These are phyloP conservation scores for Trichoderma gamsii DNA, from an alignment of 495 filamentous ascomycete genomes.

Conservation along the genomic window DNA sequence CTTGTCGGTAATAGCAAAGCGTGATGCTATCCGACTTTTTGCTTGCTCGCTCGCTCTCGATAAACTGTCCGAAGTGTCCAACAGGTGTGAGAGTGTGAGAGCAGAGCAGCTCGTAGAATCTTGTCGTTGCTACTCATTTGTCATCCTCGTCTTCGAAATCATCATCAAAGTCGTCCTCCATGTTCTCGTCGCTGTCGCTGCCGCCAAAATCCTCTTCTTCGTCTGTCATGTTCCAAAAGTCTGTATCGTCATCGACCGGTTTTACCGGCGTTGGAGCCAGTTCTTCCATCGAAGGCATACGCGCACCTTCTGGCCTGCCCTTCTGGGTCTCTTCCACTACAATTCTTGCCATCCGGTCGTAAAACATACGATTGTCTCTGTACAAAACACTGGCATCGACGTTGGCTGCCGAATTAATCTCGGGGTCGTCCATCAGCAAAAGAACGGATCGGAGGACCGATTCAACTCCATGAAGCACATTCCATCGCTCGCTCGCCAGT, in stretches of 20 bases:
- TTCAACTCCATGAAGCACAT: slow-evolving; percentile 85
- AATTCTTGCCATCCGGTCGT: slow-evolving; percentile 60
- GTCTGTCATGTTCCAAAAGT: slow-evolving; percentile 80
- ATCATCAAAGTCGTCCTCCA: slow-evolving; percentile 44
- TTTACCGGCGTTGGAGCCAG: slow-evolving; percentile 57
- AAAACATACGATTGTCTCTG: slow-evolving; percentile 60
- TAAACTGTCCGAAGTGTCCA: neutral
- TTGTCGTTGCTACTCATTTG: slow-evolving; percentile 14
- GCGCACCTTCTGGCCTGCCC: slow-evolving; percentile 75
- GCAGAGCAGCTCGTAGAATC: neutral
- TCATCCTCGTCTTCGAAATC: slow-evolving; percentile 49
- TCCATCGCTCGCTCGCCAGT: slow-evolving; percentile 82
- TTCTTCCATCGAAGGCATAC: slow-evolving; percentile 68
- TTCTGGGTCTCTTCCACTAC: slow-evolving; percentile 66
- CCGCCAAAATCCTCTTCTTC: slow-evolving; percentile 77
- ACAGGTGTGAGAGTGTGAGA: neutral
- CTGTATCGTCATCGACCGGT: slow-evolving; percentile 62
- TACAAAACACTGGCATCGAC: slow-evolving; percentile 88
- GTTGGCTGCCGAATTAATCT: slow-evolving; percentile 88
- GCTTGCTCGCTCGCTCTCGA: neutral
- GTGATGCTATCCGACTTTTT: neutral
- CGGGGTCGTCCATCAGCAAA: slow-evolving; percentile 89
- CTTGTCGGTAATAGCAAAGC: neutral
- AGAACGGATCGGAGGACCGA: slow-evolving; percentile 89
- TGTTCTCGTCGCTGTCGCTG: slow-evolving; percentile 53